Conservation (phyloP, 2,329 filamentous ascomycete species). For the Thyridium curvatum region DNA sequence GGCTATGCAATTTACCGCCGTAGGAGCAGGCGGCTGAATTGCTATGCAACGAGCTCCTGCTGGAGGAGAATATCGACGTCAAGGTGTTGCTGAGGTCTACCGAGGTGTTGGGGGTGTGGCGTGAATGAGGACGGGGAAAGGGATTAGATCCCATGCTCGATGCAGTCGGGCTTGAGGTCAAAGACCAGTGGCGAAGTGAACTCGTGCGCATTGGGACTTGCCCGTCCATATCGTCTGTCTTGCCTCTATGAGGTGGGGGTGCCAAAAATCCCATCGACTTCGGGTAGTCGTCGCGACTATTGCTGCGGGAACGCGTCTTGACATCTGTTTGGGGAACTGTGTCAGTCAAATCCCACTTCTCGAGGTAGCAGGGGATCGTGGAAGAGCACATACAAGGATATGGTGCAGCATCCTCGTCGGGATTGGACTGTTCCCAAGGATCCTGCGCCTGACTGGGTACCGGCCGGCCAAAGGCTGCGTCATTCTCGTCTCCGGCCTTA, state of each 20-base stretch:
- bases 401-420: no score
- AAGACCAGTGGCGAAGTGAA: conserved; percentile 9
- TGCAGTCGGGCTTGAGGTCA: conserved; percentile 5
- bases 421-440: no score
- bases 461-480: no score
- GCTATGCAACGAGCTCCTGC: conserved; percentile 7
- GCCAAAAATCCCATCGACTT: no score
- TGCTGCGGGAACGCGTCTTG: conserved; percentile 4
- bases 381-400: no score
- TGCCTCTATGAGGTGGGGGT: neutral
- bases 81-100: conserved; percentile 25
- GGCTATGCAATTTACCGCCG: neutral
- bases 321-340: no score
- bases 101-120: conserved; percentile 37
- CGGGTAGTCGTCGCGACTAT: conserved; percentile 1
- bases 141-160: conserved; percentile 6
- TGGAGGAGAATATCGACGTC: conserved; percentile 7
- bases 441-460: no score
- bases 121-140: conserved; percentile 4
- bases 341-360: no score
- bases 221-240: conserved; percentile 3
- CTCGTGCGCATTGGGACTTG: conserved; percentile 2
- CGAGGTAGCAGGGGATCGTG: no score
- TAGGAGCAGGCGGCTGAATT: conserved; percentile 4
- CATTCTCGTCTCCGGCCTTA: no score